These are phyloP conservation scores for Aspergillus carbonarius DNA, from an alignment of 2,329 filamentous ascomycete species.

Conservation along the genomic window DNA sequence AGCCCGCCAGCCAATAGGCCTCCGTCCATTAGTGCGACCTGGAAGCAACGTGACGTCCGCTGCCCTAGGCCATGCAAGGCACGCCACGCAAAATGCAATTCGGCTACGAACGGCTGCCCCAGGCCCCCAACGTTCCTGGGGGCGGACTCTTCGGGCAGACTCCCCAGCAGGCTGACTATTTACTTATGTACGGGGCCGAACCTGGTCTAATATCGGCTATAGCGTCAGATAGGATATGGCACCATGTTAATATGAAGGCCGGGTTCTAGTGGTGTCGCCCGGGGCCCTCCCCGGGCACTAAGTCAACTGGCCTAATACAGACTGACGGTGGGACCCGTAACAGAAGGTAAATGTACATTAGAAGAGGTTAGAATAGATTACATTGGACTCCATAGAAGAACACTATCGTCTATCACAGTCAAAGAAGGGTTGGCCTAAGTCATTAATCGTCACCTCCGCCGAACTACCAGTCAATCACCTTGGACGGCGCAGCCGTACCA, in stretches of 20 bases:
- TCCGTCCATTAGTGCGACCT: not conserved
- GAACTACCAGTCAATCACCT: constrained; percentile 37
- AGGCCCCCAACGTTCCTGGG: not conserved
- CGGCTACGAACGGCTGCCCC: not conserved
- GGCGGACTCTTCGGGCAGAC: not conserved
- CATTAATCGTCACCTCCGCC: not conserved
- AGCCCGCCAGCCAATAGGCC: not conserved
- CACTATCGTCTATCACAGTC: not conserved
- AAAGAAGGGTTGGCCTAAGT: not conserved
- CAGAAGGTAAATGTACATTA: not conserved
- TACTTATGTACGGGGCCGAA: not conserved
- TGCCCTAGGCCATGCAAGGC: not conserved
- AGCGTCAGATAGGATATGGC: not conserved
- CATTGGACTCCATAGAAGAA: not conserved
- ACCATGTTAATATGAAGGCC: not conserved
- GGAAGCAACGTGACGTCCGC: not conserved
- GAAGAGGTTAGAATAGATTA: not conserved
- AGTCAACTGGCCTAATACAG: not conserved
- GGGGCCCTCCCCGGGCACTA: not conserved
- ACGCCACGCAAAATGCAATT: not conserved
- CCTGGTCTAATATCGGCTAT: not conserved
- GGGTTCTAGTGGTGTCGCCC: not conserved
- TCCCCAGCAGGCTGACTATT: not conserved
- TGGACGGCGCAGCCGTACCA: constrained; percentile 17
- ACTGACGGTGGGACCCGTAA: not conserved